Base-by-base conservation (phyloP, 129 eudicot species). In the Apium graveolens region DNA sequence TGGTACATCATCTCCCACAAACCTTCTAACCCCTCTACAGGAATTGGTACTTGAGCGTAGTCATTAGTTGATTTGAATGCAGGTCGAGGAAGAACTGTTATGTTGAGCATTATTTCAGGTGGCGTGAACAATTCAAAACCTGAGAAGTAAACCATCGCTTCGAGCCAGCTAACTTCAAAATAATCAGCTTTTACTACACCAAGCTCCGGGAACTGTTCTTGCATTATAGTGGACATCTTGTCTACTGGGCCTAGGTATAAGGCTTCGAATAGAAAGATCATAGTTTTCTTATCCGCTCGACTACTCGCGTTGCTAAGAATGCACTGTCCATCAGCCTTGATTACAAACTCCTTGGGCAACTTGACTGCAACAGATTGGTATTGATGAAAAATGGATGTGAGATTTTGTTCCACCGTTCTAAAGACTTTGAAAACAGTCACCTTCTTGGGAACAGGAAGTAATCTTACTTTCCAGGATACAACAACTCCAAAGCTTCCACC, bases 401-500 rank as follows among this genome's bases (percentile, higher is more conserved):
- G 26, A 57, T 57, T 57, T 57, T 57, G 65, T 24, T 57, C 65
- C 11, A 57, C 26, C 0, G 65, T 57, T 24, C 65, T 57, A 12
- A 24, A 57, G 13, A 57, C 65, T 57, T 57, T 57, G 29, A 21
- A 57, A 57, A 57, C 65, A 0, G 65, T 57, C 31, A 57, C 65
- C 3, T 0, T 24, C 11, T 57, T 57, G 5, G 65, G 65, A 24
- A 57, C 65, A 21, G 29, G 29, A 2, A 57, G 0, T 7, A 57
- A 9, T 57, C 11, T 57, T 24, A 57, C 65, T 24, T n/a, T 57
- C 65, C 65, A 57, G 31, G 65, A 24, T 24, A 57, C 0, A 24
- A 57, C 65, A 9, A 57, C 65, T 57, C 65, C 65, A 57, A 57
- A 57, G 65, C 65, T 57, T 7, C 65, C 65, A 57, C 65, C 65